Percentiles rank a stretch among this genome's conserved stretches.
Evolutionary conservation across 257 asterid species (phyloP).

Genomic region (Nicotiana attenuata): DNA sequence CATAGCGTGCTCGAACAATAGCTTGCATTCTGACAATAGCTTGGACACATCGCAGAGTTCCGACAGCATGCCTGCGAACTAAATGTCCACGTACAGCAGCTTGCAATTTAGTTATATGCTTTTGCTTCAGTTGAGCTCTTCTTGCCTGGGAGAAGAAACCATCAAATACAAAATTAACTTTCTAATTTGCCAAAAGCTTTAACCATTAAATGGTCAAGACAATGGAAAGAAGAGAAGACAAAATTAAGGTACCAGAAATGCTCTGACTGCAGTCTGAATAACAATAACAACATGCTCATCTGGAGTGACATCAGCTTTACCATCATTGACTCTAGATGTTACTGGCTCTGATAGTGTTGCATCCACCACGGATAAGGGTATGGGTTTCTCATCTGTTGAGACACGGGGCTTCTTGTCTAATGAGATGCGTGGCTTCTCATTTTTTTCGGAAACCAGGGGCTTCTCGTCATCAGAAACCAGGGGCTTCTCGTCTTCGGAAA

Average conservation of each 20-base stretch:
- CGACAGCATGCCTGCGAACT: slow-evolving; percentile 81
- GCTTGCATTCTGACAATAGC: slow-evolving; percentile 88
- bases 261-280: slow-evolving; percentile 74
- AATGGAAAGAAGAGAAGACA: neutral
- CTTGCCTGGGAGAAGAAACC: slow-evolving; percentile 54
- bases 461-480: neutral
- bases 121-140: slow-evolving; percentile 45
- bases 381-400: slow-evolving; percentile 40
- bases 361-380: slow-evolving; percentile 27
- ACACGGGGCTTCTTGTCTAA: too few relatives aligned
- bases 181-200: neutral
- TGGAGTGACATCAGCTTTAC: slow-evolving; percentile 22
- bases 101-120: slow-evolving; percentile 65
- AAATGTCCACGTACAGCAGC: slow-evolving; percentile 96
- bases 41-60: slow-evolving; percentile 89
- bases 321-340: slow-evolving; percentile 29
- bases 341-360: slow-evolving; percentile 28
- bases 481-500: too few relatives aligned
- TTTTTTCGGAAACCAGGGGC: neutral
- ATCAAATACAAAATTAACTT: slow-evolving; percentile 1
- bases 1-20: slow-evolving; percentile 72
- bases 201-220: neutral
- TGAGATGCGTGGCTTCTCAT: too few relatives aligned
- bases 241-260: slow-evolving; percentile 50
- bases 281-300: slow-evolving; percentile 54